These are phyloP conservation scores for Phoenix roebelenii DNA, from an alignment of 176 grass and related monocot genomes.

Conservation along the genomic window DNA sequence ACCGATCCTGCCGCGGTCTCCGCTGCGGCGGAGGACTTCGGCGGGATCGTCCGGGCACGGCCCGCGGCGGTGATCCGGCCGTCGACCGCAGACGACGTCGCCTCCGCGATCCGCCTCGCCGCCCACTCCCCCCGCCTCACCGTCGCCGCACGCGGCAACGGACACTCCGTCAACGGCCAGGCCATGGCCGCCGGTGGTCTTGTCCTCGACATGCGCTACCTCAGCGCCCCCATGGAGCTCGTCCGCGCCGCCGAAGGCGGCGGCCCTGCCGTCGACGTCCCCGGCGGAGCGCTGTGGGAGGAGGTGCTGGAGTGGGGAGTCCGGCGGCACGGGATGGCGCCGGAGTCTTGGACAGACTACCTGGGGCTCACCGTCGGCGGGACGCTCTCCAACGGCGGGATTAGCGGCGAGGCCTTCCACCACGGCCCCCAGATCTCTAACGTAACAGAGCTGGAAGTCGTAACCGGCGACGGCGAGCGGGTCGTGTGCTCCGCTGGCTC, in stretches of 20 bases:
- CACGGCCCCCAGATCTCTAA: constrained; percentile 85
- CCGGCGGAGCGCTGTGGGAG: constrained; percentile 78
- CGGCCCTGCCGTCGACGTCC: constrained; percentile 38
- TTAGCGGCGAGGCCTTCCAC: constrained; percentile 82
- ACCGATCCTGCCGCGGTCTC: background rate
- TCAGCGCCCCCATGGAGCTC: constrained; percentile 23
- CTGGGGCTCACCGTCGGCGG: constrained; percentile 87
- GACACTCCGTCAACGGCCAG: constrained; percentile 77
- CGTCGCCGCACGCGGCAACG: constrained; percentile 82
- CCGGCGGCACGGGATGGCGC: constrained; percentile 37
- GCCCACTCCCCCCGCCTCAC: constrained; percentile 27
- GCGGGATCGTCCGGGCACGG: constrained; percentile 33
- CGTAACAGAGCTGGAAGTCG: constrained; percentile 70
- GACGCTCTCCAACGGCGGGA: constrained; percentile 84
- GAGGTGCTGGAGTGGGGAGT: constrained; percentile 88
- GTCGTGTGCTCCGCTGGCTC: constrained; percentile 43
- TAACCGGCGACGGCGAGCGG: constrained; percentile 46
- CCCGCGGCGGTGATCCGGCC: constrained; percentile 54
- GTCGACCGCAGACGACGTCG: constrained; percentile 47
- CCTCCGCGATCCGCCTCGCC: constrained; percentile 36
- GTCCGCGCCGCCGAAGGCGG: constrained; percentile 4
- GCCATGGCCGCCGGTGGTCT: constrained; percentile 61
- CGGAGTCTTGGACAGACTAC: constrained; percentile 91
- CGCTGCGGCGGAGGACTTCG: constrained; percentile 64
- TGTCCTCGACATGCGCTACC: constrained; percentile 83